Base-by-base conservation (phyloP, 768 basidiomycete genomes). In the Boletus pseudo-olivaceus region DNA sequence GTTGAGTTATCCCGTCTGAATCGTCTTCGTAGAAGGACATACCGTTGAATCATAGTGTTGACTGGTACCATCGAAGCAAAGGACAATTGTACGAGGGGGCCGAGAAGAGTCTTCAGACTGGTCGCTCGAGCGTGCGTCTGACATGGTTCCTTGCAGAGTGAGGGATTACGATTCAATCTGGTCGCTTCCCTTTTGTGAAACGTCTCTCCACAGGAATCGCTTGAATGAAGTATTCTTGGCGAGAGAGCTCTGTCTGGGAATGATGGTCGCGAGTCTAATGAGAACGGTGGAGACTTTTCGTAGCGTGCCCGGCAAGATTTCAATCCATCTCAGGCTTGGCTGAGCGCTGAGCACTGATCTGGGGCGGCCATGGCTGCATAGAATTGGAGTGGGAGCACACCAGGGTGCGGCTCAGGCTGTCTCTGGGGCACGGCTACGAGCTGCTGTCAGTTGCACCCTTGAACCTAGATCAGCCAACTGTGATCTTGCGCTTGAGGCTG, bases 41-140 rank as follows among this genome's bases (percentile, higher is more conserved):
- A 84, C 85, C 53, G 67, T 62, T 4, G 69, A 64, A 55, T 75
- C 69, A 56, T 79, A 88, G 59, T 82, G 76, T 50, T 74, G 74
- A 2, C 76, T 66, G 4, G 87, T 88, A 12, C 87, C 87, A 58
- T 89, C 87, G 62, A 89, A 89, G 67, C 84, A 87, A 23, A 88
- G 72, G 30, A 88, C 73, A 29, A 87, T 75, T 0, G 76, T 77
- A 32, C 81, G 77, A 10, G 75, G 62, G 39, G 53, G 49, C 11
- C 55, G 53, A 32, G 19, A 23, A 20, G 41, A 44, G 33, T 49
- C 51, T 12, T 29, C 7, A 7, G 54, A 47, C 7, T 47, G 6
- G 26, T 56, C 32, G 29, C 34, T 48, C 10, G 30, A 35, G 26
- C 43, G 53, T 12, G 26, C 15, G 41, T 59, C 53, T 20, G 60